Base-by-base conservation (phyloP, 352 stramenopile genomes). In the Globisporangium sylvaticum region DNA sequence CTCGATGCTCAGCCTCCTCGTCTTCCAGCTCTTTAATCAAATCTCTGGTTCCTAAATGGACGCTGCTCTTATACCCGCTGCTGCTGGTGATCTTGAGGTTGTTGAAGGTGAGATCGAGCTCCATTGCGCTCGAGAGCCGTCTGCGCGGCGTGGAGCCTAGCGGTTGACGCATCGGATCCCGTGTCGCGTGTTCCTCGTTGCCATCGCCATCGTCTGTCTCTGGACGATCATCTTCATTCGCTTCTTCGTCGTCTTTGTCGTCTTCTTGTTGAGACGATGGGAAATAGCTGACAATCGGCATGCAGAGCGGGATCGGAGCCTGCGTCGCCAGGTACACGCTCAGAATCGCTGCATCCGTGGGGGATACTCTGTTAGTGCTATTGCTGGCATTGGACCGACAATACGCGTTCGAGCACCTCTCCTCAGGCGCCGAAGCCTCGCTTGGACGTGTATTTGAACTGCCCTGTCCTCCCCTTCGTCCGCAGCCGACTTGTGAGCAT, bases 401-500 rank as follows among this genome's bases (percentile, higher is more conserved):
- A 25, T 72, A 52, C 8, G 10, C 29, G 57, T 84, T 92, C 2
- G 9, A 52, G 39, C 84, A 92, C 24, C 54, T 44, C 8, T n/a
- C 7, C 4, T 39, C 29, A 6, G 25, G 31, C 1, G 25, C 12
- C 20, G 18, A 10, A 37, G 18, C 25, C 31, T 50, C 50, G 20
- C 3, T 10, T n/a, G 6, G 37, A 44, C 37, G 37, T 7, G 12
- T 20, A 15, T 6, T 39, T 39, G 18, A 32, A 24, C 7, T 58
- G 7, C 15, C 27, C 39, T 18, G 7, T 2, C 4, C 18, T 8
- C 1, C 9, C 4, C 3, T 65, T 66, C 42, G 18, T 8, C 18
- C 42, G 55, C 84, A 92, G 1, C 84, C 81, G 50, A 75, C 63
- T 0, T 0, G 76, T 92, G 34, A 92, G 57, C 77, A 92, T 90